Conservation (phyloP, 148 eudicot genomes). For the Camellia lanceoleosa region DNA sequence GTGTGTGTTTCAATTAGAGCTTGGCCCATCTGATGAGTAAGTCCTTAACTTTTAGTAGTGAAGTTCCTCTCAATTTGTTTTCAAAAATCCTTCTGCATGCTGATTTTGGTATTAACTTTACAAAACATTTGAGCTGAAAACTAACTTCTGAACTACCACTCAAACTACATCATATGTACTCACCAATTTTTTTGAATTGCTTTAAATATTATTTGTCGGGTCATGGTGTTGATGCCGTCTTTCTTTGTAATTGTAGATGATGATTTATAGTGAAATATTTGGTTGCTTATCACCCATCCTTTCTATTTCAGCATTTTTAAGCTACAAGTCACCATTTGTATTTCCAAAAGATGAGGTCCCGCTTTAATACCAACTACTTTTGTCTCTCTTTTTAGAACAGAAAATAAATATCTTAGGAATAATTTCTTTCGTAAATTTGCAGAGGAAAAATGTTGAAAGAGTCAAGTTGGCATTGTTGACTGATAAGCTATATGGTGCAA, state of each 20-base stretch:
- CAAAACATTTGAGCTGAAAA: too few species aligned
- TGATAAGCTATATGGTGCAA: constrained; percentile 52
- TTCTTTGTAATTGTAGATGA: constrained; percentile 63
- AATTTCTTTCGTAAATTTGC: constrained; percentile 16
- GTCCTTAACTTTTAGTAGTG: too few species aligned
- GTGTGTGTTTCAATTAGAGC: too few species aligned
- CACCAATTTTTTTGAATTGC: neutral
- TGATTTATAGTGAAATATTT: constrained; percentile 88
- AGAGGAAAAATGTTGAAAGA: constrained; percentile 80
- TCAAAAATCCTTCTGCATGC: too few species aligned
- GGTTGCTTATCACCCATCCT: constrained; percentile 95
- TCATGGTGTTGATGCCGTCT: constrained; percentile 7
- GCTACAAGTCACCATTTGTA: constrained; percentile 94
- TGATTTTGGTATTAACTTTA: too few species aligned
- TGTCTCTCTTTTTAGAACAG: neutral
- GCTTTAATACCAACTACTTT: constrained; percentile 13
- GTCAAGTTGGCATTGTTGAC: constrained; percentile 73
- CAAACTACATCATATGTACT: neutral
- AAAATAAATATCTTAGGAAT: neutral
- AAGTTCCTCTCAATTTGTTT: too few species aligned
- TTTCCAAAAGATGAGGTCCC: constrained; percentile 85
- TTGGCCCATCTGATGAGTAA: too few species aligned
- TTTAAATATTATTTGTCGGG: neutral
- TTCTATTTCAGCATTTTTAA: constrained; percentile 82
- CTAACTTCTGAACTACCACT: too few species aligned